Percentiles rank a stretch among this genome's conserved stretches.
Evolutionary conservation across 805 yeast genomes (phyloP).

Genomic region (Jamesozyma rosinii): DNA sequence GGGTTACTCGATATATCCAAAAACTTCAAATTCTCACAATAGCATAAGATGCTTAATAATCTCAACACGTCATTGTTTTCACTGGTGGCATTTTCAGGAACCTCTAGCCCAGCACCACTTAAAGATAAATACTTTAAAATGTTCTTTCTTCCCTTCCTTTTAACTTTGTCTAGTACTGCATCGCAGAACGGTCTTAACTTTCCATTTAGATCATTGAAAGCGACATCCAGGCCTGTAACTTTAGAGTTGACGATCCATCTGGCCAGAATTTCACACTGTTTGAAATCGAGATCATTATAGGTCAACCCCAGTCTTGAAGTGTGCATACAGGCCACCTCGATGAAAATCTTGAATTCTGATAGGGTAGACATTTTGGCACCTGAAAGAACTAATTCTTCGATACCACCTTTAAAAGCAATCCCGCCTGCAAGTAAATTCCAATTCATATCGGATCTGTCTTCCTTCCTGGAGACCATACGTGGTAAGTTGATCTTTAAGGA

Average conservation of each 20-base stretch:
- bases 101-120: slow-evolving; percentile 54
- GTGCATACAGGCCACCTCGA: slow-evolving; percentile 47
- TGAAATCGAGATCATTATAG: slow-evolving; percentile 52
- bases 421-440: slow-evolving; percentile 78
- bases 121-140: slow-evolving; percentile 46
- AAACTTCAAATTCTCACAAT: slow-evolving; percentile 51
- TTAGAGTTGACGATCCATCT: slow-evolving; percentile 43
- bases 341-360: slow-evolving; percentile 49
- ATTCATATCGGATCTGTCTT: slow-evolving; percentile 60
- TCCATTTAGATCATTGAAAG: slow-evolving; percentile 59
- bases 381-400: slow-evolving; percentile 69
- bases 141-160: slow-evolving; percentile 18
- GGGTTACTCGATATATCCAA: slow-evolving; percentile 75
- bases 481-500: slow-evolving; percentile 20
- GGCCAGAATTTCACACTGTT: slow-evolving; percentile 51
- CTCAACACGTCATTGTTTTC: slow-evolving; percentile 25
- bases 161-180: slow-evolving; percentile 19
- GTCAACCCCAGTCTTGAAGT: slow-evolving; percentile 72
- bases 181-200: slow-evolving; percentile 25
- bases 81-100: slow-evolving; percentile 36
- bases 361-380: slow-evolving; percentile 59
- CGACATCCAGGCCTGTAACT: slow-evolving; percentile 68
- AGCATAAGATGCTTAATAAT: slow-evolving; percentile 42
- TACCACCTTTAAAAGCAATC: slow-evolving; percentile 61
- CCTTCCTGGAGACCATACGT: slow-evolving; percentile 33